A percentile compares a stretch with the other conserved stretches of the same genome.
Evolutionary conservation across 768 basidiomycete species (phyloP).

Genomic region (Dendrothele bispora): DNA sequence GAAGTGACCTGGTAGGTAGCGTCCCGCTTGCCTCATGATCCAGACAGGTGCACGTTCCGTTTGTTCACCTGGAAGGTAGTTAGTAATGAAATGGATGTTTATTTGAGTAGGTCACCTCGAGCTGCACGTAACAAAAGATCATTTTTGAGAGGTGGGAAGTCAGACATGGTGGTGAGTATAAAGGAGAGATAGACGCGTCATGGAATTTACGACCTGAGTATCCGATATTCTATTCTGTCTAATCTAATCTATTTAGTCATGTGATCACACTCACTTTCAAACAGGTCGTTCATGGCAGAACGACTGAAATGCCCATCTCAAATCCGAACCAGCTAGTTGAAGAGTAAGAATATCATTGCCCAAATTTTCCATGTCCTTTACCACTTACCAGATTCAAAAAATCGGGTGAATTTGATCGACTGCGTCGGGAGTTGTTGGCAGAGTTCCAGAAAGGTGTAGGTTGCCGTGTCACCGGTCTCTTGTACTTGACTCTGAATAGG

Average conservation of each 20-base stretch:
- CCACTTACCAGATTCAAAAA: conserved; percentile 64
- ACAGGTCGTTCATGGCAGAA: neutral
- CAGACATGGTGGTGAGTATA: conserved; percentile 42
- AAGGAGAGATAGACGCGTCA: too few species aligned
- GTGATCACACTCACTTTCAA: neutral
- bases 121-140: conserved; percentile 90
- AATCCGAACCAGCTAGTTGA: conserved; percentile 64
- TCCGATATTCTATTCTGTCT: too few species aligned
- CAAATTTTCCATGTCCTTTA: conserved; percentile 3
- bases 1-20: conserved; percentile 84
- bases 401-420: conserved; percentile 74
- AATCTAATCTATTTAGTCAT: too few species aligned
- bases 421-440: conserved; percentile 62
- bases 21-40: conserved; percentile 97
- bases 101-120: conserved; percentile 45
- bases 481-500: conserved; percentile 1
- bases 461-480: conserved; percentile 12
- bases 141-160: conserved; percentile 79
- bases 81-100: conserved; percentile 1
- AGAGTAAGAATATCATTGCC: conserved; percentile 43
- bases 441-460: conserved; percentile 65
- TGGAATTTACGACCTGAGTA: too few species aligned
- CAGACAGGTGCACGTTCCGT: conserved; percentile 95
- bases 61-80: conserved; percentile 58
- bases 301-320: conserved; percentile 42